Percentiles rank a stretch among this genome's conserved stretches.
Evolutionary conservation across 2,329 filamentous ascomycete genomes (phyloP).

Genomic region (Chrysoporthe puriensis): DNA sequence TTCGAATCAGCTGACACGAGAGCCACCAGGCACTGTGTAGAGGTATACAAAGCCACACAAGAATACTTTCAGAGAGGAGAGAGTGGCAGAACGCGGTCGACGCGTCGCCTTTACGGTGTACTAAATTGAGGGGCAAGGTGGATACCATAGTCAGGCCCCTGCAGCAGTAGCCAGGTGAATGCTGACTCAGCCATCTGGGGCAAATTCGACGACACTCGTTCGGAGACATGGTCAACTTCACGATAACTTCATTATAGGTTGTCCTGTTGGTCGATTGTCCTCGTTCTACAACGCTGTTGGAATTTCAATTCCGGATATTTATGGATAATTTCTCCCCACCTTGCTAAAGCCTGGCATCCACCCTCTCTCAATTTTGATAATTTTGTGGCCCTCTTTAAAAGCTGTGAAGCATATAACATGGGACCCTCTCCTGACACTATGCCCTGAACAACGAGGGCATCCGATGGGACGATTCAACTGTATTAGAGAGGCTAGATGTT

Average conservation of each 20-base stretch:
- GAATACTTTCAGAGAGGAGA: not conserved
- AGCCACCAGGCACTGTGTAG: not conserved
- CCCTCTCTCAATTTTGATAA: not conserved
- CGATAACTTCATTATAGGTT: not conserved
- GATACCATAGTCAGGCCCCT: not conserved
- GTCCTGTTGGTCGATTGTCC: not conserved
- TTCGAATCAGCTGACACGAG: not conserved
- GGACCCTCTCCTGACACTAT: not conserved
- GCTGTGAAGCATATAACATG: not conserved
- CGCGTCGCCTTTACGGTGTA: constrained; percentile 20
- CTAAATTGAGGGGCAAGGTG: constrained; percentile 4
- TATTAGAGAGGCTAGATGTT: not conserved
- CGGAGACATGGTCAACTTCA: not conserved
- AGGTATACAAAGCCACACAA: not conserved
- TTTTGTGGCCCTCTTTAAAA: not conserved
- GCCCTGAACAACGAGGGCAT: not conserved
- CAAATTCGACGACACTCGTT: not conserved
- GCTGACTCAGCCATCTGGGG: constrained; percentile 9
- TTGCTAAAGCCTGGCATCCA: not conserved
- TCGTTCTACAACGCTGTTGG: not conserved
- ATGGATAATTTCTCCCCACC: not conserved
- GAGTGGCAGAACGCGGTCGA: constrained; percentile 21
- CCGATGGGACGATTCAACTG: not conserved
- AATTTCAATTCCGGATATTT: not conserved
- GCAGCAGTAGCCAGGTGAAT: not conserved